Evolutionary conservation across 164 flowering plant species (phyloP).

Genomic region (Houttuynia cordata): DNA sequence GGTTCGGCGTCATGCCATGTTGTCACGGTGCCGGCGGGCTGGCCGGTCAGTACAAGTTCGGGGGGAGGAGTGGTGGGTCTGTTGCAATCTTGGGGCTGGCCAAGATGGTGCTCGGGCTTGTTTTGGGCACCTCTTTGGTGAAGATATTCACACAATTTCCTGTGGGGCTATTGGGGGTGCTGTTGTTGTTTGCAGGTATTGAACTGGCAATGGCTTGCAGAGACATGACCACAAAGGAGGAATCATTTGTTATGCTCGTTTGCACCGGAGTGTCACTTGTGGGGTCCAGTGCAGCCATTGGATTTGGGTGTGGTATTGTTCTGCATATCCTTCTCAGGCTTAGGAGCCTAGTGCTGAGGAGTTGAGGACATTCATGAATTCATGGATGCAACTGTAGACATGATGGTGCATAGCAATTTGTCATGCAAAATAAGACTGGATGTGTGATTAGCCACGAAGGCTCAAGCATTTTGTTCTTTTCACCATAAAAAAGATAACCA

Average conservation of each 20-base stretch:
- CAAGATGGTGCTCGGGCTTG: slow-evolving; percentile 55
- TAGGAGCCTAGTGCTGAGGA: too few relatives aligned
- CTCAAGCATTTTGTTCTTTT: too few relatives aligned
- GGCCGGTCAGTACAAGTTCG: slow-evolving; percentile 84
- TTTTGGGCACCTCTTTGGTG: slow-evolving; percentile 55
- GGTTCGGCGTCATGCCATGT: slow-evolving; percentile 76
- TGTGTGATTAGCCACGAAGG: too few relatives aligned
- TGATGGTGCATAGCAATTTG: too few relatives aligned
- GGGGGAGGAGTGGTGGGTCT: slow-evolving; percentile 77
- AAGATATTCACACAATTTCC: slow-evolving; percentile 53
- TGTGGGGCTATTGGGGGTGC: slow-evolving; percentile 68
- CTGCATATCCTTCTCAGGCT: slow-evolving; percentile 14
- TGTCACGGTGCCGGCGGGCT: slow-evolving; percentile 89
- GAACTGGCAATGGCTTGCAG: slow-evolving; percentile 72
- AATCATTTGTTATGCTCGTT: slow-evolving; percentile 53
- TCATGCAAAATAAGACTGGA: too few relatives aligned
- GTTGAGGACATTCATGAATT: too few relatives aligned
- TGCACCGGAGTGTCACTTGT: slow-evolving; percentile 54
- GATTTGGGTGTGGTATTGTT: slow-evolving; percentile 51
- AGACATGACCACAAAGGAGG: slow-evolving; percentile 50
- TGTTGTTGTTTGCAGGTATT: slow-evolving; percentile 74
- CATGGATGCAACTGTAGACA: too few relatives aligned
- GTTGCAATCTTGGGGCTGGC: slow-evolving; percentile 62
- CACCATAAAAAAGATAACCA: too few relatives aligned
- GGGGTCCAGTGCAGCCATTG: slow-evolving; percentile 68